Base-by-base conservation (phyloP, 306 rosid genomes). In the Dryas drummondii region DNA sequence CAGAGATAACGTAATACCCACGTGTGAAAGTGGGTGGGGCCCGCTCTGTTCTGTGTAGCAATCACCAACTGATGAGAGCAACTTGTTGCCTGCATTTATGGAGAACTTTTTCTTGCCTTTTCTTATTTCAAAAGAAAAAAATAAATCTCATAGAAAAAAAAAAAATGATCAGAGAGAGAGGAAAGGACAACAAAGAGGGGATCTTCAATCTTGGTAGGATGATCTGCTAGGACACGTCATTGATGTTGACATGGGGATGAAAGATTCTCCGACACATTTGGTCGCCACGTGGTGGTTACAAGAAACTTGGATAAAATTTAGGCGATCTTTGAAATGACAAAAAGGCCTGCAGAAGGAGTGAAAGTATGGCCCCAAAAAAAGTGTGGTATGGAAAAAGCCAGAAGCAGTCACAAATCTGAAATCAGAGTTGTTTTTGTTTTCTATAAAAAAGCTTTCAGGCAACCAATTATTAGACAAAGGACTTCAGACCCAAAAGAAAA, bases 171-270 rank as follows among this genome's bases (percentile, higher is more conserved):
- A 56, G 22, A 11, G 12, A 54, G 55, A 71, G 41, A 19, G 27
- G 46, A 72, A 22, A 15, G 45, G 66, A 54, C 63, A 13, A 45
- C 22, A 58, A 57, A 72, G 46, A 13, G 9, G 22, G 17, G 46
- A 71, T 71, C 66, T 71, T 46, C 9, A 8, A 8, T 46, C 6
- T 5, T 10, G 42, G 52, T n/a, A 44, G 32, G 9, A 77, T 12
- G 75, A 69, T 68, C 73, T 62, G 47, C 16, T 50, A 16, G 22
- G 73, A 53, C 84, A 49, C 78, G 58, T 70, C 62, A 42, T 70
- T 64, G 84, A 71, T 49, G 8, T 64, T 64, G 80, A 56, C 9
- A 17, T 27, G 56, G 52, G 11, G 49, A 48, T n/a, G 55, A 63
- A 75, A 47, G 72, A 75, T 61, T 75, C 77, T 49, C 57, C 46